Percentiles rank a stretch among this genome's conserved stretches.
phyloP scores from a whole-genome alignment of 768 basidiomycete species.

The Suillus cothurnatus region DNA sequence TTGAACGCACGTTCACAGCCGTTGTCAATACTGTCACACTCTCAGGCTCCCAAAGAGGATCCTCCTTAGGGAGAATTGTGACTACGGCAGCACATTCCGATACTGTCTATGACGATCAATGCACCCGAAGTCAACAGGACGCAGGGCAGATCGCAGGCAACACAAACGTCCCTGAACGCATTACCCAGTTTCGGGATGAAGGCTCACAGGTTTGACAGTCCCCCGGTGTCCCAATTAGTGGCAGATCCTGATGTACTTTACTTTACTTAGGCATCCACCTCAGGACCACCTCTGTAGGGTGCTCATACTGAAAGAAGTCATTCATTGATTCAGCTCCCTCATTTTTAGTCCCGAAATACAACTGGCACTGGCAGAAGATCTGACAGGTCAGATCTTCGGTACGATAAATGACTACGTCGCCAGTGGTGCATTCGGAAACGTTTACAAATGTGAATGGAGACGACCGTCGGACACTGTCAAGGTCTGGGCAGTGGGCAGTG shows the following conservation, averaged over 20 bases:
- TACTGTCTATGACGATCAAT: background rate
- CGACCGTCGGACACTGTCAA: background rate
- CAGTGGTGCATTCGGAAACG: background rate
- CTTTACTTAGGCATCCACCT: background rate
- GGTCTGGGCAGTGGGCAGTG: background rate
- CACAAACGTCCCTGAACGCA: background rate
- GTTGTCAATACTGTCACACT: background rate
- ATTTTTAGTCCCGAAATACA: background rate
- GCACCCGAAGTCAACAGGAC: background rate
- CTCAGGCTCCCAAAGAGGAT: background rate
- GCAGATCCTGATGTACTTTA: background rate
- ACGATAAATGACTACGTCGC: background rate
- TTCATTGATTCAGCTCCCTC: background rate
- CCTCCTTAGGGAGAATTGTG: background rate
- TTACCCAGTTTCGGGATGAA: background rate
- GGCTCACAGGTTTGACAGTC: background rate
- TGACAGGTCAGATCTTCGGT: background rate
- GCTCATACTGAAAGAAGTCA: background rate
- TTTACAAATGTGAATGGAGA: constrained; percentile 6
- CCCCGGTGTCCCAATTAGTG: background rate
- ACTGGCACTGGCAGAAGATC: background rate
- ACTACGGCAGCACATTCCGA: background rate
- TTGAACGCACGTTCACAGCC: background rate
- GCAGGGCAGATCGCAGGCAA: background rate
- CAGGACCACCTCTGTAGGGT: background rate